Percentiles rank a stretch among this genome's conserved stretches.
Evolutionary conservation across 2,329 filamentous ascomycete genomes (phyloP).

Genomic region (Epichloe brachyelytri): DNA sequence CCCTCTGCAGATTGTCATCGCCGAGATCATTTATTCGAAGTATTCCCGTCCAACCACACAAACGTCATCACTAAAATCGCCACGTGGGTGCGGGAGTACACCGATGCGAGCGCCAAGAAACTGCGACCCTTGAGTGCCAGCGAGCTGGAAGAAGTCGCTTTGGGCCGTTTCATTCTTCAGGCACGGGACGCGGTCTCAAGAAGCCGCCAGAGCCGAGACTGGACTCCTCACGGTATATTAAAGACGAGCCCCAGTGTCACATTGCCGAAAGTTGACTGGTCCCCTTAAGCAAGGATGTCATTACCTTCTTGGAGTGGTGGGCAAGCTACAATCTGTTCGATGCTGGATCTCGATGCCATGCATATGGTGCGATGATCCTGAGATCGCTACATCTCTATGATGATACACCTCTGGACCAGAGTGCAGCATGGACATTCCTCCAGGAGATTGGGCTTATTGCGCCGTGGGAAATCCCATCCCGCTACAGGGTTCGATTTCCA

Average conservation of each 20-base stretch:
- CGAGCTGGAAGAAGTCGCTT: conserved; percentile 10
- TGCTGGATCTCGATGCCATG: conserved; percentile 37
- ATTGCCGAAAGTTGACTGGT: conserved; percentile 16
- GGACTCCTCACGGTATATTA: conserved; percentile 36
- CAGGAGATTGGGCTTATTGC: conserved; percentile 62
- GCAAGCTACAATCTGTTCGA: conserved; percentile 42
- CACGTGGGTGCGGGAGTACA: conserved; percentile 21
- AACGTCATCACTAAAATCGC: conserved; percentile 19
- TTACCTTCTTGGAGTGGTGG: conserved; percentile 61
- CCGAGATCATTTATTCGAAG: conserved; percentile 45
- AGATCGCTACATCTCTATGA: conserved; percentile 48
- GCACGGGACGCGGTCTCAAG: conserved; percentile 37
- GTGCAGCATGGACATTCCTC: conserved; percentile 50
- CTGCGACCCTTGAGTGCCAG: conserved; percentile 7
- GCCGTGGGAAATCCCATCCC: conserved; percentile 55
- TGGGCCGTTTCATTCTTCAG: conserved; percentile 34
- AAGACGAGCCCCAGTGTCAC: conserved; percentile 15
- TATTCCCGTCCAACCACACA: conserved; percentile 26
- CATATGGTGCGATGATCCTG: conserved; percentile 52
- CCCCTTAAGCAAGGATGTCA: conserved; percentile 31
- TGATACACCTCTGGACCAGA: conserved; percentile 26
- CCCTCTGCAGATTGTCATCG: conserved; percentile 33
- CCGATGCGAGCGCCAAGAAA: conserved; percentile 10
- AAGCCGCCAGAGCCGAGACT: conserved; percentile 35
- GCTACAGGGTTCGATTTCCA: conserved; percentile 47